These are phyloP conservation scores for Alternaria infectoria DNA, from an alignment of 2,329 filamentous ascomycete species.

Conservation along the genomic window DNA sequence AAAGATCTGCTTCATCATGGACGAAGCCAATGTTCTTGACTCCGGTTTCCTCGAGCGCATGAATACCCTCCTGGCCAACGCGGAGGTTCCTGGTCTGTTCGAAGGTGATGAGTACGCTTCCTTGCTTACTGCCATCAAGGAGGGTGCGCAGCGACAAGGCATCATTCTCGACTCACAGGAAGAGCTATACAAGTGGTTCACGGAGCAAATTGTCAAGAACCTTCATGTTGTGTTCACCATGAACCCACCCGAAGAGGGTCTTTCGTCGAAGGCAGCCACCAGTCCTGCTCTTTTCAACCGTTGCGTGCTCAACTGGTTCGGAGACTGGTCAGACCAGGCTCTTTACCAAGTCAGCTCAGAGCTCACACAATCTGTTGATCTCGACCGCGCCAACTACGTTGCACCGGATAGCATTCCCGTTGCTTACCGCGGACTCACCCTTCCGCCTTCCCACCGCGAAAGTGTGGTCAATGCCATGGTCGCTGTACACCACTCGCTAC, in stretches of 20 bases:
- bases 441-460: constrained; percentile 90
- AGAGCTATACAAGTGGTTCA: constrained; percentile 99
- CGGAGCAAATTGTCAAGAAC: constrained; percentile 98
- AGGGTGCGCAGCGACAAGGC: constrained; percentile 95
- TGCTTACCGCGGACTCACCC: constrained; percentile 81
- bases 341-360: constrained; percentile 97
- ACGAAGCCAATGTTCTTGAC: constrained; percentile 97
- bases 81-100: constrained; percentile 98
- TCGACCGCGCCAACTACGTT: constrained; percentile 84
- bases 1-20: constrained; percentile 99
- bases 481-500: constrained; percentile 94
- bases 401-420: constrained; percentile 92
- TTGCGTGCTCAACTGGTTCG: constrained; percentile 99
- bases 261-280: constrained; percentile 95
- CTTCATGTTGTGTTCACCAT: constrained; percentile 99
- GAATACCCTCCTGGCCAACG: constrained; percentile 98
- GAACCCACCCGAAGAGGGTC: constrained; percentile 95
- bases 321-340: constrained; percentile 99
- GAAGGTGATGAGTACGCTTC: constrained; percentile 98
- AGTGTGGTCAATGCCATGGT: constrained; percentile 98
- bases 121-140: constrained; percentile 99
- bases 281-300: constrained; percentile 98
- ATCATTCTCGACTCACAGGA: constrained; percentile 95
- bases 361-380: constrained; percentile 92
- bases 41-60: constrained; percentile 98